Conservation (phyloP, 116 monocot species). For the Cymodocea nodosa region DNA sequence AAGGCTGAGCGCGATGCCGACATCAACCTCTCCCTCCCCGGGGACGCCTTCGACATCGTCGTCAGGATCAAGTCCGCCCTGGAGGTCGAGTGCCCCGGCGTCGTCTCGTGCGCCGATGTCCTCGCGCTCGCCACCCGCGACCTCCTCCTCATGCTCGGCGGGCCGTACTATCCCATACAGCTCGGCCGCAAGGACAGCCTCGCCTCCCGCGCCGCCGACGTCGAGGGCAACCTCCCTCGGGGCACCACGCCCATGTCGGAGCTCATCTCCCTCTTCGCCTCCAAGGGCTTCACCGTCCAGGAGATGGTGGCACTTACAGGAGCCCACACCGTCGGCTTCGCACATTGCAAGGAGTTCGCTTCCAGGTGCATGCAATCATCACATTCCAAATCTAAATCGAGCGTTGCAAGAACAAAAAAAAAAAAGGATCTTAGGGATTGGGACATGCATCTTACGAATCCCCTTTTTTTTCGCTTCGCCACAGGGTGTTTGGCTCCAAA, state of each 20-base stretch:
- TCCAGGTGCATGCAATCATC: too few species aligned
- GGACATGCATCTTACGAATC: too few species aligned
- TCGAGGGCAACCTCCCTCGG: slow-evolving; percentile 19
- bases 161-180: slow-evolving; percentile 25
- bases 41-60: slow-evolving; percentile 21
- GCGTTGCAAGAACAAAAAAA: too few species aligned
- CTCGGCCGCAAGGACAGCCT: slow-evolving; percentile 36
- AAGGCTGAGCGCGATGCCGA: slow-evolving; percentile 17
- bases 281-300: slow-evolving; percentile 19
- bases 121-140: slow-evolving; percentile 46
- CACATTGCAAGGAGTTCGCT: slow-evolving; percentile 60
- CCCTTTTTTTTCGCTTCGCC: too few species aligned
- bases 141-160: slow-evolving; percentile 31
- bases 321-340: slow-evolving; percentile 50
- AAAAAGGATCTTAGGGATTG: too few species aligned
- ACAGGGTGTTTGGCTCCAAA: slow-evolving; percentile 16
- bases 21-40: slow-evolving; percentile 22
- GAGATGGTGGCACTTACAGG: slow-evolving; percentile 43
- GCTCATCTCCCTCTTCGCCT: slow-evolving; percentile 13
- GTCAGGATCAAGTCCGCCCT: slow-evolving; percentile 21
- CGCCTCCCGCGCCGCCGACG: slow-evolving; percentile 21
- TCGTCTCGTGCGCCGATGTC: slow-evolving; percentile 57
- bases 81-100: slow-evolving; percentile 33
- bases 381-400: too few species aligned
- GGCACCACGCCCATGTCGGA: slow-evolving; percentile 5